Base-by-base conservation (phyloP, 2,329 filamentous ascomycete genomes). In the Aspergillus piperis region DNA sequence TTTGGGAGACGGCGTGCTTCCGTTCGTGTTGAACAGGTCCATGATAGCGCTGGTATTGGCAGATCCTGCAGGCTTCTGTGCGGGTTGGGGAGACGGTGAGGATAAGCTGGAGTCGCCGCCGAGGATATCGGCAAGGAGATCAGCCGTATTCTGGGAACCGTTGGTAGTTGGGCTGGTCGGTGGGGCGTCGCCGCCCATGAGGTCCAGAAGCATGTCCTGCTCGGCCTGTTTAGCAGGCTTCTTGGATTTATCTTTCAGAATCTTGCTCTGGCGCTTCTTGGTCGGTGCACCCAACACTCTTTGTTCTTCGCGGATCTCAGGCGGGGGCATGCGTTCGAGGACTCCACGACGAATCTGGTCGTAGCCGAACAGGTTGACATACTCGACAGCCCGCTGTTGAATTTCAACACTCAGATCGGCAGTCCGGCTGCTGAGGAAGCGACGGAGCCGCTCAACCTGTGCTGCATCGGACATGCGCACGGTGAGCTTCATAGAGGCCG, bases 311-410 rank as follows among this genome's bases (percentile, higher is more conserved):
- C 94, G 92, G 71, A 99, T 98, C 75, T 98, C 94, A 8, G 95
- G 95, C 1, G 95, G 87, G 7, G 95, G 95, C 96, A 99, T 99
- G 76, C 95, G 96, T 78, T 99, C 95, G 10, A 99, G 81, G 2
- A 99, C 95, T 60, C 95, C 95, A 61, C 86, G 86, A 57, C 94
- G 88, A 59, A 99, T 90, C 62, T 92, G 83, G 68, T 99, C 93
- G 70, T 92, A 92, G 0, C 86, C 86, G 70, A 99, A 98, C n/a
- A 99, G 83, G 71, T 98, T 98, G 60, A 88, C 87, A 71, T 98
- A 99, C 75, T 99, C 95, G 19, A 96, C 93, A 5, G 94, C 90
- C 74, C 95, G 88, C 77, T 99, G 95, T 76, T 99, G 96, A 23
- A 98, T 90, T 75, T 99, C 95, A 25, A 98, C 89, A 71, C 96